Conservation (phyloP, 139 green algal species). For the Coelastrella sp. region DNA sequence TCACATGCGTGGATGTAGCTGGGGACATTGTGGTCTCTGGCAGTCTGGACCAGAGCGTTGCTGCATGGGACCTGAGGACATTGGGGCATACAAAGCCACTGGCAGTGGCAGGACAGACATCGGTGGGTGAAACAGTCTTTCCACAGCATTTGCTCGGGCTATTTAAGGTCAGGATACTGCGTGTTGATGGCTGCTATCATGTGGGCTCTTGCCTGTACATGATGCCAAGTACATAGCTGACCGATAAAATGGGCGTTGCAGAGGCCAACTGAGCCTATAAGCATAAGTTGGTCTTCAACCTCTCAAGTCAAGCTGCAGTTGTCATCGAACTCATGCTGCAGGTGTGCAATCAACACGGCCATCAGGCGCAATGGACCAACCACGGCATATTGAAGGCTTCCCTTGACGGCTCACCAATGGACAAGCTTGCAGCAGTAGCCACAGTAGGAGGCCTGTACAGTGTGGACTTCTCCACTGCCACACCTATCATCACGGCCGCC, state of each 20-base stretch:
- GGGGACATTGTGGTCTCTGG: background rate
- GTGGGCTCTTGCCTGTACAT: no score
- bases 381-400: constrained; percentile 28
- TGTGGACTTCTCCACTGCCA: constrained; percentile 8
- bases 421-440: constrained; percentile 35
- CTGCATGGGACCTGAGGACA: background rate
- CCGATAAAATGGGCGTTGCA: no score
- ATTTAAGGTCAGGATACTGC: background rate
- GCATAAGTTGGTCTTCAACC: no score
- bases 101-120: constrained; percentile 15
- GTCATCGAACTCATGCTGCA: background rate
- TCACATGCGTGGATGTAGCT: constrained; percentile 35
- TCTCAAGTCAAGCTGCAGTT: no score
- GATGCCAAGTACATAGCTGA: no score
- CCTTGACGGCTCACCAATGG: constrained; percentile 13
- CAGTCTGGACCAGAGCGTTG: constrained; percentile 25
- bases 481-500: constrained; percentile 16
- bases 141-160: background rate
- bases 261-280: no score
- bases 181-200: no score
- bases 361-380: constrained; percentile 15
- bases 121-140: background rate
- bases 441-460: constrained; percentile 35
- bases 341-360: constrained; percentile 19
- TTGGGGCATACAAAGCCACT: background rate